phyloP scores from a whole-genome alignment of 163 green algal genomes.

The Chloromonas sp. region DNA sequence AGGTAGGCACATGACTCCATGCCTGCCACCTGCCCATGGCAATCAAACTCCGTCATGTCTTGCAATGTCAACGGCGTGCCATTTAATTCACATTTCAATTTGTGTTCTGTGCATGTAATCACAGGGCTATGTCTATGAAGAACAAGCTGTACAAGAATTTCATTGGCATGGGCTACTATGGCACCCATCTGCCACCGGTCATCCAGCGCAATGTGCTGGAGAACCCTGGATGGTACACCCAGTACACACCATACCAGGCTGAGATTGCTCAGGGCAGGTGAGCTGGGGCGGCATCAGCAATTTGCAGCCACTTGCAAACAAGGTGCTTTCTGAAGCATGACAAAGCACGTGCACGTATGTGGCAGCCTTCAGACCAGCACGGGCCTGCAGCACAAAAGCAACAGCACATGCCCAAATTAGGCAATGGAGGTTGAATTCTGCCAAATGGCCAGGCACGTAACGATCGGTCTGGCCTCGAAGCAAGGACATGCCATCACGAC shows the following conservation, averaged over 20 bases:
- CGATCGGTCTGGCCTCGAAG: too few species aligned
- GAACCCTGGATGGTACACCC: constrained; percentile 99
- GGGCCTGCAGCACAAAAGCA: too few species aligned
- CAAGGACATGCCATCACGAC: too few species aligned
- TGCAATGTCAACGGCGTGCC: too few species aligned
- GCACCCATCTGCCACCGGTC: constrained; percentile 83
- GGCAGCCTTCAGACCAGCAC: too few species aligned
- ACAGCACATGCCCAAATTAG: too few species aligned
- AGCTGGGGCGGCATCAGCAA: not conserved
- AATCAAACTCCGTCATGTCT: too few species aligned
- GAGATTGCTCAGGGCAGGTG: constrained; percentile 96
- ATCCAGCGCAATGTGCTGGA: constrained; percentile 98
- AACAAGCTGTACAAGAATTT: constrained; percentile 95
- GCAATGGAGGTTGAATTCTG: too few species aligned
- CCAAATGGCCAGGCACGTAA: too few species aligned
- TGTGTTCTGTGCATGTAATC: not conserved
- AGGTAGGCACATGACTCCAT: constrained; percentile 53
- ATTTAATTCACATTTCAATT: too few species aligned
- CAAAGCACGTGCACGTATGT: not conserved
- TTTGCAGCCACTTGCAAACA: too few species aligned
- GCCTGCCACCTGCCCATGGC: too few species aligned
- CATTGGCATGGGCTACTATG: constrained; percentile 98
- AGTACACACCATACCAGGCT: constrained; percentile 99
- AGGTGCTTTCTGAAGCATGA: not conserved
- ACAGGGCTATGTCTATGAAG: constrained; percentile 85